Base-by-base conservation (phyloP, 2,329 filamentous ascomycete genomes). In the Aspergillus sp. region DNA sequence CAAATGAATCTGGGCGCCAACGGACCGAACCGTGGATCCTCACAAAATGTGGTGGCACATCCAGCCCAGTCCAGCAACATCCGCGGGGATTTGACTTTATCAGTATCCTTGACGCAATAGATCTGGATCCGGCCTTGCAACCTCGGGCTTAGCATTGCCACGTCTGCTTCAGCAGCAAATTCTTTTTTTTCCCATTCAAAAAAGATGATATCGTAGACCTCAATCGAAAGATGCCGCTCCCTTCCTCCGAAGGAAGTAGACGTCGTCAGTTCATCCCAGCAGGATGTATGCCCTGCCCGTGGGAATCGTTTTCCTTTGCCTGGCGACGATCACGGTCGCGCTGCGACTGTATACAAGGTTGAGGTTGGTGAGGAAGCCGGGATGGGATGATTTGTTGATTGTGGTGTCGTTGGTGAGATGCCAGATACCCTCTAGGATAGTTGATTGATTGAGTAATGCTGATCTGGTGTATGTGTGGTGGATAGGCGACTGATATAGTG, bases 361-460 rank as follows among this genome's bases (percentile, higher is more conserved):
- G 7, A 51, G 52, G 19, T 25, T 73, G 10, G 61, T 70, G 17
- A 68, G 63, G 36, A 62, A 60, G 5, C 64, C 68, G 3, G 71
- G 72, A 15, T 65, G 66, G 57, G 72, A 74, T 59, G 71, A 74
- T 59, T 25, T 69, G 38, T n/a, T 72, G 15, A 61, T 73, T 51
- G 42, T 60, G 3, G 4, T 51, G 23, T 64, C 72, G 41, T 55
- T 68, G 65, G 68, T 70, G 66, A 17, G 59, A 62, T 27, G 0
- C 21, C 10, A 10, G 6, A 23, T 11, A 7, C 25, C 5, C 17
- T 32, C 5, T 25, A 27, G 15, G 11, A 13, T 11, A 6, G 10
- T 6, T 47, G 39, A 10, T 11, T 5, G 10, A 8, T 60, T 62
- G 23, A 62, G 57, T 19, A 57, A 11, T 5, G 27, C 27, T 30